phyloP scores from a whole-genome alignment of 345 rosid genomes.

The Linum usitatissimum region DNA sequence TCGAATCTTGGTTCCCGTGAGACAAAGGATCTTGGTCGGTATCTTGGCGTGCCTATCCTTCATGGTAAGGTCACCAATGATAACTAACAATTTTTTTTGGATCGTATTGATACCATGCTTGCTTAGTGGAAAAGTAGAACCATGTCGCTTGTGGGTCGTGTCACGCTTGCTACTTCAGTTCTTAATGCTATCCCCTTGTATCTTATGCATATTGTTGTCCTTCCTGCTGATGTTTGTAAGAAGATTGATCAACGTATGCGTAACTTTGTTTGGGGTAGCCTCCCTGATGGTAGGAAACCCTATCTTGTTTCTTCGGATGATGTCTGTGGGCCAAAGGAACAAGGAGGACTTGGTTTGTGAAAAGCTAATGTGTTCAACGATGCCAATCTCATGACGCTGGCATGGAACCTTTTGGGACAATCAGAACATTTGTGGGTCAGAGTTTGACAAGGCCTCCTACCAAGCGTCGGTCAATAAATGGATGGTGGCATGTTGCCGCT shows the following conservation, averaged over 20 bases:
- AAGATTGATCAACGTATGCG: background rate
- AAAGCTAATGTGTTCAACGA: background rate
- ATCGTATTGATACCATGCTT: background rate
- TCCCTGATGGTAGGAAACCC: background rate
- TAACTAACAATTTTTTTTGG: background rate
- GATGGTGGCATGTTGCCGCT: too few relatives aligned
- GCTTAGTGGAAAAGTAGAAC: background rate
- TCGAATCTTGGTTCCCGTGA: background rate
- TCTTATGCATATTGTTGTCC: background rate
- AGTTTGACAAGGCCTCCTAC: too few relatives aligned
- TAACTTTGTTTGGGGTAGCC: background rate
- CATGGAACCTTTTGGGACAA: background rate
- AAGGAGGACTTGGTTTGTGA: background rate
- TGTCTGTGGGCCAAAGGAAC: background rate
- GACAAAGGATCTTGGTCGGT: background rate
- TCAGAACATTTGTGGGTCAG: too few relatives aligned
- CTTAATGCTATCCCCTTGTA: background rate
- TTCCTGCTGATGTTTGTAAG: background rate
- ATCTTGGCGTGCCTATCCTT: background rate
- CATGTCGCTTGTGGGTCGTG: background rate
- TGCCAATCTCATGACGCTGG: background rate
- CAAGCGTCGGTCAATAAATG: too few relatives aligned
- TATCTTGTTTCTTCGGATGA: background rate
- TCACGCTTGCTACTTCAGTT: background rate
- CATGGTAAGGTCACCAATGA: background rate